Percentiles rank a stretch among this genome's conserved stretches.
Conservation (phyloP, 2,329 filamentous ascomycete species). For the Polytolypa hystricis region DNA sequence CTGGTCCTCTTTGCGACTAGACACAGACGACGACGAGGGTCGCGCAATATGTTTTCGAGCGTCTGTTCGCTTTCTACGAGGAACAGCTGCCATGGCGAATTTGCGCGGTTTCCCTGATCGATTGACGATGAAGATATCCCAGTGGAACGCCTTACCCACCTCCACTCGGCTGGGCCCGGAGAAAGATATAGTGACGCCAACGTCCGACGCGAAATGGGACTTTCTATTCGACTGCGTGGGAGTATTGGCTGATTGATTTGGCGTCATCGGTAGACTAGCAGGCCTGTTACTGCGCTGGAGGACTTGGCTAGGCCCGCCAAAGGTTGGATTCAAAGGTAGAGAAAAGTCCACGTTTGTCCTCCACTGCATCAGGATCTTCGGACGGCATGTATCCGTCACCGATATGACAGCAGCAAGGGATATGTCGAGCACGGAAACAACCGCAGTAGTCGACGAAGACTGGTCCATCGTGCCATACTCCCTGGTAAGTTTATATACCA, state of each 20-base stretch:
- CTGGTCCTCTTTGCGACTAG: slow-evolving; percentile 22
- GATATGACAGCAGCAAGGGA: slow-evolving; percentile 33
- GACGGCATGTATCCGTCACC: slow-evolving; percentile 30
- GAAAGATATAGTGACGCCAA: slow-evolving; percentile 46
- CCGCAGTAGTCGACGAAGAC: slow-evolving; percentile 26
- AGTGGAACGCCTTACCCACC: slow-evolving; percentile 44
- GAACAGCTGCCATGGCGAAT: slow-evolving; percentile 44
- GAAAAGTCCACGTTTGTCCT: slow-evolving; percentile 40
- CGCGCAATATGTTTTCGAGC: slow-evolving; percentile 32
- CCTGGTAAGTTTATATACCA: slow-evolving; percentile 43
- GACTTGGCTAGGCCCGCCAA: slow-evolving; percentile 34
- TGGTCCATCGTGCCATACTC: slow-evolving; percentile 26
- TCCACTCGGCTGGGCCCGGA: slow-evolving; percentile 39
- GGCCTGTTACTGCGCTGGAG: slow-evolving; percentile 37
- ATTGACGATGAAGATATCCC: slow-evolving; percentile 50
- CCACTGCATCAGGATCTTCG: slow-evolving; percentile 39
- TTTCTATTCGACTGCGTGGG: slow-evolving; percentile 18
- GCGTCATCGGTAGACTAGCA: slow-evolving; percentile 29
- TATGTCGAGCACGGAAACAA: slow-evolving; percentile 36
- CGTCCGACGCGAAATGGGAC: slow-evolving; percentile 28
- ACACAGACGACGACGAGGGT: slow-evolving; percentile 35
- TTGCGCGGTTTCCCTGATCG: slow-evolving; percentile 42
- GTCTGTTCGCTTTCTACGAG: slow-evolving; percentile 35
- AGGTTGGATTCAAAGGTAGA: slow-evolving; percentile 36
- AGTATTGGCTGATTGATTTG: slow-evolving; percentile 13